Conservation (phyloP, 2,329 filamentous ascomycete genomes). For the Cladorrhinum sp. region DNA sequence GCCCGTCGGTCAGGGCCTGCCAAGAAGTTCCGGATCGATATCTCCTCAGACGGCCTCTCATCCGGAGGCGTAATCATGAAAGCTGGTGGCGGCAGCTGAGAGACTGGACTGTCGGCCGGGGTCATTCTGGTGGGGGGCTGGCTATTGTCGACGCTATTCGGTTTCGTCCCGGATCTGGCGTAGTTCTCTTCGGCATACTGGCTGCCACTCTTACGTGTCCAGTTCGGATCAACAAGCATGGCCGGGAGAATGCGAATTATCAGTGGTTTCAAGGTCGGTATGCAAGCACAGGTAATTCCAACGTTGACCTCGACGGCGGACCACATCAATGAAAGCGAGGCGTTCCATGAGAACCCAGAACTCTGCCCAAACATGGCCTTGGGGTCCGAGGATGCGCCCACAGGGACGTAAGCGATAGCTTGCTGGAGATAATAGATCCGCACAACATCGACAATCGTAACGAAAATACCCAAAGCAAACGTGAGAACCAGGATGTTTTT, state of each 20-base stretch:
- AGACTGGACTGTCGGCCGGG: background rate
- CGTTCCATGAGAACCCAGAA: constrained; percentile 65
- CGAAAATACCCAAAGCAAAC: constrained; percentile 83
- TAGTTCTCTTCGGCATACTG: background rate
- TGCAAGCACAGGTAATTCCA: constrained; percentile 84
- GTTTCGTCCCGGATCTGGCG: constrained; percentile 11
- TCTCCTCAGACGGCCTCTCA: constrained; percentile 15
- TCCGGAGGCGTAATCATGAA: constrained; percentile 5
- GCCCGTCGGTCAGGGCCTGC: constrained; percentile 2
- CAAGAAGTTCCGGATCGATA: constrained; percentile 26
- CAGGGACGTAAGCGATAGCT: constrained; percentile 52
- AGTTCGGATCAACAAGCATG: constrained; percentile 53
- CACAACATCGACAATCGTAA: constrained; percentile 82
- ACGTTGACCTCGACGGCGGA: constrained; percentile 87
- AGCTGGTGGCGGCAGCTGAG: background rate
- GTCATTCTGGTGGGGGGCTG: constrained; percentile 10
- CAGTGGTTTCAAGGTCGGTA: constrained; percentile 88
- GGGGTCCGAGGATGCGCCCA: constrained; percentile 35
- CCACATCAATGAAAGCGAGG: constrained; percentile 88
- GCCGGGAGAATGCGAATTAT: constrained; percentile 62
- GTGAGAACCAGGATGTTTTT: constrained; percentile 85
- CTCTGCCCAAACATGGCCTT: constrained; percentile 50
- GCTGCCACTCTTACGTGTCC: constrained; percentile 33
- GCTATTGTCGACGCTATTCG: constrained; percentile 25
- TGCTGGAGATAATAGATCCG: constrained; percentile 86